Conservation (phyloP, 169 alveolate species). For the Pseudocohnilembus persalinus region DNA sequence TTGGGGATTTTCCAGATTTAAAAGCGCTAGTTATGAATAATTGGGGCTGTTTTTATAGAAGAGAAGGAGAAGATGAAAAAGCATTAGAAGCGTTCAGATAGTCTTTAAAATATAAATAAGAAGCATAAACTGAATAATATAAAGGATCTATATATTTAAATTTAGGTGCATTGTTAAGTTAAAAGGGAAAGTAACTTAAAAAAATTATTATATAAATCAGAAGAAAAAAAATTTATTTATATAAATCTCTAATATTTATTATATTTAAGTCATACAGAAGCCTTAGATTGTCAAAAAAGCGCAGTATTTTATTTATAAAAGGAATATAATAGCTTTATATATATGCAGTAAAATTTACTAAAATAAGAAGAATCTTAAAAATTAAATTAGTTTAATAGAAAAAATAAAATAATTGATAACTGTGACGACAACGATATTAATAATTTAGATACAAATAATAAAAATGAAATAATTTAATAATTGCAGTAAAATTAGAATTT, state of each 20-base stretch:
- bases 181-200: constrained; percentile 35
- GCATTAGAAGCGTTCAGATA: constrained; percentile 27
- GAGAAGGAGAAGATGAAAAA: constrained; percentile 24
- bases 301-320: constrained; percentile 28
- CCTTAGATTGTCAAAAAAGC: constrained; percentile 20
- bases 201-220: too few relatives aligned
- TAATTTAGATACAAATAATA: too few relatives aligned
- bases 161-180: constrained; percentile 22
- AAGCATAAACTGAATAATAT: constrained; percentile 5
- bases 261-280: constrained; percentile 27
- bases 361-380: too few relatives aligned
- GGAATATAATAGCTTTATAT: constrained; percentile 16
- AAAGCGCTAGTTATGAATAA: constrained; percentile 21
- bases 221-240: too few relatives aligned
- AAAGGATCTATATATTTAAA: constrained; percentile 26
- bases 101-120: constrained; percentile 20
- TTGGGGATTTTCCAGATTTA: not conserved
- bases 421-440: too few relatives aligned
- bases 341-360: too few relatives aligned
- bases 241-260: too few relatives aligned
- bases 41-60: constrained; percentile 29
- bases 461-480: constrained; percentile 10
- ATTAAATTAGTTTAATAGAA: too few relatives aligned
- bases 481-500: not conserved
- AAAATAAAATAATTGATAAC: too few relatives aligned